Conservation (phyloP, 106 monocot genomes). For the Vanilla planifolia region DNA sequence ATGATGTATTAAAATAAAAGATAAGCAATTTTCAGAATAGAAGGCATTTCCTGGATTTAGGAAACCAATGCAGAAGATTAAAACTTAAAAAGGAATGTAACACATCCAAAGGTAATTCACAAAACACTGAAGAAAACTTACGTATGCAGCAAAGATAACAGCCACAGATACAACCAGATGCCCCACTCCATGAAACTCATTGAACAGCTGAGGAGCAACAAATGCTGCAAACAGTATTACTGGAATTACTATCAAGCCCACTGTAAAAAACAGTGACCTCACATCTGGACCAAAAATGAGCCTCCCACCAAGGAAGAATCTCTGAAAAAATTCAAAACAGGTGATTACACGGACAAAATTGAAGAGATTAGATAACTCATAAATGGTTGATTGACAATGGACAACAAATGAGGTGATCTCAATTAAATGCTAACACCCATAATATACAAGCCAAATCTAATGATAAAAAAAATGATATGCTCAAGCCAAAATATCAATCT, state of each 20-base stretch:
- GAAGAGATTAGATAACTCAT: not conserved
- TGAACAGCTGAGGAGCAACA: conserved; percentile 38
- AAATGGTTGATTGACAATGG: too few relatives aligned
- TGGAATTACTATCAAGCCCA: conserved; percentile 58
- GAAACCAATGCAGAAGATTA: not conserved
- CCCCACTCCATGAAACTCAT: conserved; percentile 38
- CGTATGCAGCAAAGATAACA: conserved; percentile 38
- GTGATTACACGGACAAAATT: not conserved
- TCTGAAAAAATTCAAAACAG: conserved; percentile 29
- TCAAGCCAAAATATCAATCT: too few relatives aligned
- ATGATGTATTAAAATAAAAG: too few relatives aligned
- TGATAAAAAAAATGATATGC: too few relatives aligned
- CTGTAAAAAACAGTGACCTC: conserved; percentile 51
- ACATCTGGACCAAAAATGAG: conserved; percentile 84
- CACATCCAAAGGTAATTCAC: not conserved
- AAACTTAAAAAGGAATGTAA: not conserved
- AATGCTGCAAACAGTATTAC: conserved; percentile 51
- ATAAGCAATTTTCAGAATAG: too few relatives aligned
- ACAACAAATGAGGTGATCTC: too few relatives aligned
- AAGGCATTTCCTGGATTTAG: too few relatives aligned
- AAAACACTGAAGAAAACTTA: conserved; percentile 27
- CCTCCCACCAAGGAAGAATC: conserved; percentile 68
- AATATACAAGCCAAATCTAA: too few relatives aligned
- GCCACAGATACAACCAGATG: conserved; percentile 36
- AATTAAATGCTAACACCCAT: too few relatives aligned